Base-by-base conservation (phyloP, 805 yeast species). In the Brettanomyces bruxellensis region DNA sequence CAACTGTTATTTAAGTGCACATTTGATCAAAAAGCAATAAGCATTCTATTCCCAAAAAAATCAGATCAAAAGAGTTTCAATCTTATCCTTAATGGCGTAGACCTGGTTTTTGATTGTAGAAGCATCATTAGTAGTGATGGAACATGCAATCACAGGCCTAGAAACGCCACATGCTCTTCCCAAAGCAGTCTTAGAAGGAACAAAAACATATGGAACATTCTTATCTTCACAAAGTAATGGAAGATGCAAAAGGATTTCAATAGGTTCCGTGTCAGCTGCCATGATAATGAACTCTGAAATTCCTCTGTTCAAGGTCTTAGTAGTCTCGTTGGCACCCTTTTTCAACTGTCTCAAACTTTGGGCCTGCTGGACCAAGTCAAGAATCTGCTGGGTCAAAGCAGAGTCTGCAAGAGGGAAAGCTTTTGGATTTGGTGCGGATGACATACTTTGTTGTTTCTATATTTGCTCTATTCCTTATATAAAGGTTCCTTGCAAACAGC, bases 81-180 rank as follows among this genome's bases (percentile, higher is more conserved):
- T 91, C 86, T 91, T 90, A 78, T 93, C 97, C 87, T 93, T 93
- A 72, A 91, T 89, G 66, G 86, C 86, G 73, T 86, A 89, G 74
- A 93, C 87, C 79, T 91, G 98, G 79, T 76, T 87, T 80, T 89
- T 89, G 76, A 93, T 86, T 64, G 96, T 86, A 60, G 97, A 89
- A 62, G 96, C 95, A 66, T 93, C 99, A 75, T 93, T 93, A 57
- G 98, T 81, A 68, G 99, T 93, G 67, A 93, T 93, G 53, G 95
- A 85, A 55, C 97, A 97, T 66, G 99, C 95, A 68, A 93, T 91
- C 51, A 93, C 99, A 57, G 98, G 97, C 80, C 99, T 86, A 48
- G 98, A 88, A 54, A 93, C 99, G 75, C 99, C 99, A 76, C 99
- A 93, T 62, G 99, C 98, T 78, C 99, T 87, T 70, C 99, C 99